Evolutionary conservation across 805 yeast species (phyloP).

Genomic region (Kregervanrija fluxuum): DNA sequence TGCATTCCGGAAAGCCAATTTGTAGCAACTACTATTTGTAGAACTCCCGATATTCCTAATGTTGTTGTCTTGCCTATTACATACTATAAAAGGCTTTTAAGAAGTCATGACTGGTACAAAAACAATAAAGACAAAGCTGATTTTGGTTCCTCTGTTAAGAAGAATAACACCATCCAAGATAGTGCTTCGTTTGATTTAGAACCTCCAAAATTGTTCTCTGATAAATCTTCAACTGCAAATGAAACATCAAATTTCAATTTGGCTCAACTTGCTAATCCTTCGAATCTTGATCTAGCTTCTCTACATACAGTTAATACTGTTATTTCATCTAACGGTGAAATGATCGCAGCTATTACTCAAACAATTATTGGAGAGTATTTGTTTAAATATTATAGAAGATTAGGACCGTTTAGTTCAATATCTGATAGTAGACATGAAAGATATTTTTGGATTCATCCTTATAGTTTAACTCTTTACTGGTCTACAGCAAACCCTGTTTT

Average conservation of each 20-base stretch:
- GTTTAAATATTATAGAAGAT: constrained; percentile 73
- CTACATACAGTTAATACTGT: constrained; percentile 42
- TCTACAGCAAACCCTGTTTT: constrained; percentile 71
- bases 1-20: constrained; percentile 54
- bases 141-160: background rate
- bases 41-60: constrained; percentile 45
- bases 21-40: constrained; percentile 54
- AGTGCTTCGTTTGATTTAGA: constrained; percentile 6
- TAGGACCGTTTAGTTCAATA: constrained; percentile 67
- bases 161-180: constrained; percentile 7
- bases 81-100: constrained; percentile 52
- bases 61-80: constrained; percentile 59
- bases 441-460: constrained; percentile 96
- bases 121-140: constrained; percentile 7
- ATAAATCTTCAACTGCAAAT: no score
- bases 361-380: constrained; percentile 89
- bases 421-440: constrained; percentile 83
- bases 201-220: background rate
- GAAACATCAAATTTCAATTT: background rate
- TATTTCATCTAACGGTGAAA: constrained; percentile 62
- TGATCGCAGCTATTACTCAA: constrained; percentile 83
- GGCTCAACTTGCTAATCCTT: constrained; percentile 11
- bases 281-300: constrained; percentile 14
- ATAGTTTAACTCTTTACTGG: constrained; percentile 88
- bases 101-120: constrained; percentile 32